Percentiles rank a stretch among this genome's conserved stretches.
These are phyloP conservation scores for Phaffia tasmanica DNA, from an alignment of 768 basidiomycete species.

Conservation along the genomic window DNA sequence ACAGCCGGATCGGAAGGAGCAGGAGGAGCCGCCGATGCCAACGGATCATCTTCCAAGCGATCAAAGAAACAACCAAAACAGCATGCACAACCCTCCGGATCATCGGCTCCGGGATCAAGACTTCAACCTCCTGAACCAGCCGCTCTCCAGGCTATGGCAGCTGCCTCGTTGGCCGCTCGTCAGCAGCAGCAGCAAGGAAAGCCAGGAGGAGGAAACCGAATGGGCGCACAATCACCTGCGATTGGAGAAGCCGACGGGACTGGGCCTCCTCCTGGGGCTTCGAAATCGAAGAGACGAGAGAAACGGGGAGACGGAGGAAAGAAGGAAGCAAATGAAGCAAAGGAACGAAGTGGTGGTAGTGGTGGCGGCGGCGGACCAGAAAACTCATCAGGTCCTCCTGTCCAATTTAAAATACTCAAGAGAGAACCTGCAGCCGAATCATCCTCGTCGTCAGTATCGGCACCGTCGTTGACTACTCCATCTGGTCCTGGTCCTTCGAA, in stretches of 20 bases:
- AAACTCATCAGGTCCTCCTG: background rate
- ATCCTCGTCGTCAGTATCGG: background rate
- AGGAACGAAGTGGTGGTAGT: background rate
- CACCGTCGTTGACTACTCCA: background rate
- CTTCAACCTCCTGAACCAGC: constrained; percentile 9
- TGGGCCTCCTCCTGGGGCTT: background rate
- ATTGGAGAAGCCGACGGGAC: background rate
- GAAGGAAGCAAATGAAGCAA: background rate
- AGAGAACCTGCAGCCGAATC: constrained; percentile 5
- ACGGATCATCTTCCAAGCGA: background rate
- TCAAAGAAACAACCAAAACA: background rate
- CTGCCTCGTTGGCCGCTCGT: constrained; percentile 7
- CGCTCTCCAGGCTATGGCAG: constrained; percentile 8
- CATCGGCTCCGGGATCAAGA: background rate
- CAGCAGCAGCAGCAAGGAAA: background rate
- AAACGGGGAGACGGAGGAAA: background rate
- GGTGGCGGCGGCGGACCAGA: background rate
- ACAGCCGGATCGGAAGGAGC: background rate
- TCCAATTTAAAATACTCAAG: constrained; percentile 10
- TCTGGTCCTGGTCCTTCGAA: background rate
- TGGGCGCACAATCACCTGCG: background rate
- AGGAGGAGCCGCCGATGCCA: background rate
- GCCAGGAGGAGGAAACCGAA: background rate
- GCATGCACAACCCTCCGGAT: background rate
- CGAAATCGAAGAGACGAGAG: background rate